Conservation (phyloP, 2,329 filamentous ascomycete genomes). For the Echinosphaeria canescens region DNA sequence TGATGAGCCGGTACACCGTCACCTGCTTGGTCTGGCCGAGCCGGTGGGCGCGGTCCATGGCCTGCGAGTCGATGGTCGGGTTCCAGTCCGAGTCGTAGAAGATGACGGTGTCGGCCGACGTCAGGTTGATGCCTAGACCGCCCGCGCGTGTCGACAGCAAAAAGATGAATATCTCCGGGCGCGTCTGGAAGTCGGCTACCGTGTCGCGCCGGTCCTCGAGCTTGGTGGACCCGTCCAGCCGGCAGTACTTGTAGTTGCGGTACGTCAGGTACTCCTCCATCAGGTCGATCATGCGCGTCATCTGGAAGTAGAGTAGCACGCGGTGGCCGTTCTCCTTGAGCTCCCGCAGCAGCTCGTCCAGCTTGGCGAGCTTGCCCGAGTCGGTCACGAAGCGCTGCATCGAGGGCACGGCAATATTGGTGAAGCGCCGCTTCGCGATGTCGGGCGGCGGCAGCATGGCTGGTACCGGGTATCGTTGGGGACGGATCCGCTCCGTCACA, state of each 20-base stretch:
- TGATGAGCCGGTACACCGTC: conserved; percentile 94
- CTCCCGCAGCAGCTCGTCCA: conserved; percentile 70
- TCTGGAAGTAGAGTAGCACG: conserved; percentile 97
- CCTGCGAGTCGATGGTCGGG: conserved; percentile 93
- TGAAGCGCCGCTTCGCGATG: conserved; percentile 67
- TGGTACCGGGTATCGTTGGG: conserved; percentile 36
- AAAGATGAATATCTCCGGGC: conserved; percentile 93
- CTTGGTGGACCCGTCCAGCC: conserved; percentile 91
- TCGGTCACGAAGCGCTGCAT: conserved; percentile 98
- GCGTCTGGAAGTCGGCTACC: conserved; percentile 87
- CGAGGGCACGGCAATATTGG: conserved; percentile 77
- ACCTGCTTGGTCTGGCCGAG: conserved; percentile 91
- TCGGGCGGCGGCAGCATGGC: conserved; percentile 57
- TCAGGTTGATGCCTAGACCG: conserved; percentile 95
- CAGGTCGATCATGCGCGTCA: conserved; percentile 98
- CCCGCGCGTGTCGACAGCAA: conserved; percentile 87
- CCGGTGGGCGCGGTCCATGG: conserved; percentile 97
- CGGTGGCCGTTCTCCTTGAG: conserved; percentile 87
- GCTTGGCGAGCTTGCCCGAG: conserved; percentile 82
- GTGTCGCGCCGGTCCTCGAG: conserved; percentile 93
- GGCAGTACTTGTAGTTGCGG: conserved; percentile 97
- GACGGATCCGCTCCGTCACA: conserved; percentile 49
- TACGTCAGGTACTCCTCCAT: conserved; percentile 99
- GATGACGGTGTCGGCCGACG: conserved; percentile 91
- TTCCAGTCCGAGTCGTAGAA: conserved; percentile 99